phyloP scores from a whole-genome alignment of 768 basidiomycete species.

The Aureoboletus auriporus region DNA sequence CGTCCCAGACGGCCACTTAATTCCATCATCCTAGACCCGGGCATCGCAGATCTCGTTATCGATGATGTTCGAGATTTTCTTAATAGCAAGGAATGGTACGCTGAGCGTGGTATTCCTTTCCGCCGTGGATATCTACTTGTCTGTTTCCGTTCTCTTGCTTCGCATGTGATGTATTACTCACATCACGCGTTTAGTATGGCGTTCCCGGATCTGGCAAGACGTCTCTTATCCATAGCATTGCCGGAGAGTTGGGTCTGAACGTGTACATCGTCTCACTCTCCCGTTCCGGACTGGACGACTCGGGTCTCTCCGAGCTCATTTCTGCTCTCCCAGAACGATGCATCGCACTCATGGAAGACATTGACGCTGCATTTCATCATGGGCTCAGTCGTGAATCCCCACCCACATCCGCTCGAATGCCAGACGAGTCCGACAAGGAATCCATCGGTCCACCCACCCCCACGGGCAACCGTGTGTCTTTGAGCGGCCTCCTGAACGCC shows the following conservation, averaged over 20 bases:
- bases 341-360: slow-evolving; percentile 80
- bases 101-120: slow-evolving; percentile 75
- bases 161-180: neutral
- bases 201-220: slow-evolving; percentile 79
- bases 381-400: slow-evolving; percentile 34
- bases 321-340: slow-evolving; percentile 62
- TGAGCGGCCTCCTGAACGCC: slow-evolving; percentile 75
- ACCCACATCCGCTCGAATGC: neutral
- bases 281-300: slow-evolving; percentile 59
- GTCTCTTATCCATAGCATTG: slow-evolving; percentile 69
- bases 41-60: slow-evolving; percentile 59
- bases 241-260: slow-evolving; percentile 73
- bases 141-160: slow-evolving; percentile 5
- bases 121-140: slow-evolving; percentile 73
- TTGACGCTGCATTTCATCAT: slow-evolving; percentile 69
- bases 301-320: slow-evolving; percentile 52
- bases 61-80: slow-evolving; percentile 72
- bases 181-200: slow-evolving; percentile 44
- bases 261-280: slow-evolving; percentile 73
- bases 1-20: slow-evolving; percentile 61
- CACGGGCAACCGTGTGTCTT: slow-evolving; percentile 42
- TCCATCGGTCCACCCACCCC: slow-evolving; percentile 5
- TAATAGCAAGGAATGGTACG: slow-evolving; percentile 66
- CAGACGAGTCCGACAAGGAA: slow-evolving; percentile 14
- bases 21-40: slow-evolving; percentile 70